Evolutionary conservation across 108 stramenopile species (phyloP).

Genomic region (Parmales sp.): DNA sequence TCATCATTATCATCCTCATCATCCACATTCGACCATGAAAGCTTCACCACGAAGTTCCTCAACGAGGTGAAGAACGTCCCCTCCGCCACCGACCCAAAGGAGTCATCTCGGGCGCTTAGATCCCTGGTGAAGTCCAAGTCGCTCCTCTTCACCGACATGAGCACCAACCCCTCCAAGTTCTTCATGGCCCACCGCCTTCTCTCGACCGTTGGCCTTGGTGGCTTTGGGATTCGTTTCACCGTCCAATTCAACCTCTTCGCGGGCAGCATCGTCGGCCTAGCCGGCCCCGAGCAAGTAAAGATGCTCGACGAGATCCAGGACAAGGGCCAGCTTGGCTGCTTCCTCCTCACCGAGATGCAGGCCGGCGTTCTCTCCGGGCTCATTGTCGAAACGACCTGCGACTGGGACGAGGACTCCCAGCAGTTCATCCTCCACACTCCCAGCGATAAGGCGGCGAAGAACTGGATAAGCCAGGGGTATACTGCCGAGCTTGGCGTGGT

Average conservation of each 20-base stretch:
- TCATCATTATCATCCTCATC: no score
- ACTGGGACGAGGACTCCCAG: constrained; percentile 13
- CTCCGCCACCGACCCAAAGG: not conserved
- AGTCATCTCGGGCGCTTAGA: not conserved
- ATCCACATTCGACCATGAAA: not conserved
- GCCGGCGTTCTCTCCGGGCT: constrained; percentile 21
- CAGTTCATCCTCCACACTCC: constrained; percentile 22
- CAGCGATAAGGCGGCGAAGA: constrained; percentile 18
- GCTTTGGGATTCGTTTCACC: constrained; percentile 22
- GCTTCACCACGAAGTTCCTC: not conserved
- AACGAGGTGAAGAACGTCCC: constrained; percentile 1
- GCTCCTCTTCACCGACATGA: constrained; percentile 20
- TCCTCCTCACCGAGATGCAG: constrained; percentile 25
- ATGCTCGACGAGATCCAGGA: constrained; percentile 18
- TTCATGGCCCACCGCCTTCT: constrained; percentile 21
- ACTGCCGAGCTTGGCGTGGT: constrained; percentile 21
- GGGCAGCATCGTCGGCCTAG: constrained; percentile 20
- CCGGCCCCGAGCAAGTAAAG: constrained; percentile 9
- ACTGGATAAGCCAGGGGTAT: constrained; percentile 26
- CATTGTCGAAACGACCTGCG: constrained; percentile 19
- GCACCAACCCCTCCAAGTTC: constrained; percentile 20
- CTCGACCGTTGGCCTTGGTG: constrained; percentile 8
- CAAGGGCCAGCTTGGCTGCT: constrained; percentile 23
- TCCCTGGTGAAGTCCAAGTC: constrained; percentile 5
- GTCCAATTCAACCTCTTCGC: constrained; percentile 28